Conservation (phyloP, 257 asterid species). For the Mentha longifolia region DNA sequence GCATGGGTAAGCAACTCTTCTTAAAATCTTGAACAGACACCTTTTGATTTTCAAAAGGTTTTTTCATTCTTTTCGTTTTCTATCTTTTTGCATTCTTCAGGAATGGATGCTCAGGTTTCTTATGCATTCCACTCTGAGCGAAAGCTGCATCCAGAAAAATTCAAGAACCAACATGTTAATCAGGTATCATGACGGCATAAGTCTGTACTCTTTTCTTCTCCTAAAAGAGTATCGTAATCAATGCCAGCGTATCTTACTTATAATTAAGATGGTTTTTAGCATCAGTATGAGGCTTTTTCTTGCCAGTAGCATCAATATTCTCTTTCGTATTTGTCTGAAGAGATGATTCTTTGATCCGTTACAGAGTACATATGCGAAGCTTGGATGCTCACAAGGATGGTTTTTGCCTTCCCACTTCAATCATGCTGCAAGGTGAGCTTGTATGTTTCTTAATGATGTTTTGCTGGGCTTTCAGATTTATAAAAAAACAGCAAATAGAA, state of each 20-base stretch:
- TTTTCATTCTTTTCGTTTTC: neutral
- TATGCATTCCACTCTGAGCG: conserved; percentile 94
- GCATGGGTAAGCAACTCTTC: conserved; percentile 45
- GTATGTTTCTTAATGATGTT: neutral
- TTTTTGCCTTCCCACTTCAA: conserved; percentile 72
- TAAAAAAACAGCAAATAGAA: neutral
- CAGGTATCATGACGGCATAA: conserved; percentile 55
- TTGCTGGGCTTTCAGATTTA: conserved; percentile 6
- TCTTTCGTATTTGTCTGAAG: conserved; percentile 13
- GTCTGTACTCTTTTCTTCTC: neutral
- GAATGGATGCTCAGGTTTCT: conserved; percentile 99
- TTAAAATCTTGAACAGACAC: neutral
- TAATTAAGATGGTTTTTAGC: neutral
- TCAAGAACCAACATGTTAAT: conserved; percentile 83
- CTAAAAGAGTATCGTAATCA: neutral
- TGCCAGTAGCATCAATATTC: conserved; percentile 24
- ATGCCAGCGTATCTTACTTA: neutral
- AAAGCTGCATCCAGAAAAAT: conserved; percentile 90
- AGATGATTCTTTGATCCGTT: conserved; percentile 33
- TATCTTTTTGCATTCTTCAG: conserved; percentile 45
- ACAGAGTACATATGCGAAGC: conserved; percentile 82
- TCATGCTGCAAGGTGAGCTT: conserved; percentile 69
- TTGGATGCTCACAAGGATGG: conserved; percentile 93
- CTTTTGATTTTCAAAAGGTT: neutral
- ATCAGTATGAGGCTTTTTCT: neutral